phyloP scores from a whole-genome alignment of 371 early-diverging fungal genomes.

The Chytridium lagenaria region DNA sequence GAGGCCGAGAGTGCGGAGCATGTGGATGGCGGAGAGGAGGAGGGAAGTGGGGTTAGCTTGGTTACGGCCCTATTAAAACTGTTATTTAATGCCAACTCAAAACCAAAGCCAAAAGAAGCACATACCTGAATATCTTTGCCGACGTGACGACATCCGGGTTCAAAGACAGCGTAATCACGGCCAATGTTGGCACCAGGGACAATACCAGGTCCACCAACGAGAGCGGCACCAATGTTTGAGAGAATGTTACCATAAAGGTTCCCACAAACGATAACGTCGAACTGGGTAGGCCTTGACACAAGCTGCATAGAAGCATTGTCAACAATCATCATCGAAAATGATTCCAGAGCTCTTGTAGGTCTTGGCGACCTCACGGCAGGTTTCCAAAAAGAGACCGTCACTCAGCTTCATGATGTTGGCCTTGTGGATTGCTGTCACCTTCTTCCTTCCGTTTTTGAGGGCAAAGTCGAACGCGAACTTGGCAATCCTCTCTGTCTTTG shows the following conservation, averaged over 20 bases:
- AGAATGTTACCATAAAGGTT: slow-evolving; percentile 98
- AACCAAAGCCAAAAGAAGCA: background rate
- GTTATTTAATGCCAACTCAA: background rate
- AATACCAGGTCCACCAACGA: slow-evolving; percentile 94
- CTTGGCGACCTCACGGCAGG: slow-evolving; percentile 91
- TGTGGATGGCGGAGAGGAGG: slow-evolving; percentile 86
- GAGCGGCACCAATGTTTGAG: slow-evolving; percentile 94
- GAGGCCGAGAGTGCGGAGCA: slow-evolving; percentile 91
- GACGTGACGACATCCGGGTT: slow-evolving; percentile 95
- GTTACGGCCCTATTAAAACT: slow-evolving; percentile 71
- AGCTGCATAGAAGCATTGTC: slow-evolving; percentile 99
- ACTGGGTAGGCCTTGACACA: slow-evolving; percentile 94
- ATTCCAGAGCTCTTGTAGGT: slow-evolving; percentile 86
- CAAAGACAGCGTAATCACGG: slow-evolving; percentile 93
- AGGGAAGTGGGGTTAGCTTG: slow-evolving; percentile 93
- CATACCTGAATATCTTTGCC: slow-evolving; percentile 79
- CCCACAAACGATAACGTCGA: slow-evolving; percentile 97
- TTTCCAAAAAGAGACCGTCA: slow-evolving; percentile 95
- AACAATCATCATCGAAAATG: slow-evolving; percentile 96
- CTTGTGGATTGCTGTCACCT: slow-evolving; percentile 97
- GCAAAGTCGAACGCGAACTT: slow-evolving; percentile 98
- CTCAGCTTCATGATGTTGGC: slow-evolving; percentile 99
- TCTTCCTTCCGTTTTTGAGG: slow-evolving; percentile 92
- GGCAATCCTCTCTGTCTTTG: slow-evolving; percentile 96
- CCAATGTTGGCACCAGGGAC: slow-evolving; percentile 97